These are phyloP conservation scores for Boletus semigastroideus DNA, from an alignment of 1,284 basidiomycete genomes.

Conservation along the genomic window DNA sequence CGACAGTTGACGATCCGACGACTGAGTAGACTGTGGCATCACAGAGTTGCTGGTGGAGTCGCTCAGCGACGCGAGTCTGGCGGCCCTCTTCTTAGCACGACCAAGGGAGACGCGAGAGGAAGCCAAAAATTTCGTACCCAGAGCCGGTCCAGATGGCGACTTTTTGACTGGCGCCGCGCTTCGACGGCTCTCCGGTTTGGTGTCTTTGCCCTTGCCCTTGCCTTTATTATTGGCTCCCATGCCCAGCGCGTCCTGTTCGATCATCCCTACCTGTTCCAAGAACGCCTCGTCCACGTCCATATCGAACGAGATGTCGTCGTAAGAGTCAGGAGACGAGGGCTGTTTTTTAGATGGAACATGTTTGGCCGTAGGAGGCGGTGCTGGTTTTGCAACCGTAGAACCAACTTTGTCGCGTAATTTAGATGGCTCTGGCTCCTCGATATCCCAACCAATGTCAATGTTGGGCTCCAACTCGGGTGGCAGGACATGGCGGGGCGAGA, in stretches of 20 bases:
- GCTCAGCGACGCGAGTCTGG: constrained; percentile 15
- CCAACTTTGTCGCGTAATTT: not conserved
- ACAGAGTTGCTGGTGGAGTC: constrained; percentile 11
- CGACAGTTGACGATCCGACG: constrained; percentile 10
- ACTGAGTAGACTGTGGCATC: constrained; percentile 19
- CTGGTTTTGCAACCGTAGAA: constrained; percentile 1
- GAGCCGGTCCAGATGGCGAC: constrained; percentile 1
- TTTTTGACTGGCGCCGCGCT: constrained; percentile 5
- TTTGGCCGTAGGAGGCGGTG: not conserved
- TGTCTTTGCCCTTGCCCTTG: constrained; percentile 23
- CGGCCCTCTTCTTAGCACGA: constrained; percentile 15
- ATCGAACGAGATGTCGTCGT: constrained; percentile 32
- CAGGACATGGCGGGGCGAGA: constrained; percentile 21
- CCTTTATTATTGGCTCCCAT: constrained; percentile 2
- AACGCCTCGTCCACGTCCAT: constrained; percentile 29
- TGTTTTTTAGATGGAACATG: not conserved
- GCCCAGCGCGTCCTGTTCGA: constrained; percentile 27
- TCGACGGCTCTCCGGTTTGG: constrained; percentile 1
- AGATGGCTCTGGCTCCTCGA: constrained; percentile 7
- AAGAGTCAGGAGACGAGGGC: constrained; percentile 19
- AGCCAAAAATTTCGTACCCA: constrained; percentile 21
- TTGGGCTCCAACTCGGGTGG: not conserved
- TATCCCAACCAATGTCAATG: constrained; percentile 15
- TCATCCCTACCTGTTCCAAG: constrained; percentile 33
- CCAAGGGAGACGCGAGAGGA: constrained; percentile 8